A percentile compares a stretch with the other conserved stretches of the same genome.
These are phyloP conservation scores for Allantophomopsis cytisporea DNA, from an alignment of 2,329 filamentous ascomycete species.

Conservation along the genomic window DNA sequence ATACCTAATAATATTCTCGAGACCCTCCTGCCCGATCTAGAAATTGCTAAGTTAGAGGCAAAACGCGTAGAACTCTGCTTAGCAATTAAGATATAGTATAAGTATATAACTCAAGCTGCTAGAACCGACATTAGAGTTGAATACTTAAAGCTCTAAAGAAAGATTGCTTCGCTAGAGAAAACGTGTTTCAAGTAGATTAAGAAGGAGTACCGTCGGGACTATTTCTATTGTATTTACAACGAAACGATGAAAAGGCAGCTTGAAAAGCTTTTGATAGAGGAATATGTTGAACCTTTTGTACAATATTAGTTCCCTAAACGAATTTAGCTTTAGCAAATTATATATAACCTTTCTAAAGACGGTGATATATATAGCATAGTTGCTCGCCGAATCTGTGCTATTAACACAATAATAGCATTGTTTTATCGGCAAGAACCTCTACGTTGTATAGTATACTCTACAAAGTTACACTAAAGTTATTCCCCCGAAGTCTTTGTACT, in stretches of 20 bases:
- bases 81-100: neutral
- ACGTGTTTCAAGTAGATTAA: neutral
- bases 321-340: constrained; percentile 1
- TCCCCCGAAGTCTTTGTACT: neutral
- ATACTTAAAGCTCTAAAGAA: neutral
- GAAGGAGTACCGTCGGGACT: constrained; percentile 1
- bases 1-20: constrained; percentile 1
- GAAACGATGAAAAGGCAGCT: constrained; percentile 1
- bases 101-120: neutral
- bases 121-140: neutral
- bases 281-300: constrained; percentile 4
- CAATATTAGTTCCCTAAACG: constrained; percentile 1
- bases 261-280: neutral
- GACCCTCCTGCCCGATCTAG: constrained; percentile 1
- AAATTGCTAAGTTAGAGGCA: constrained; percentile 1
- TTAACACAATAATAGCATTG: constrained; percentile 1
- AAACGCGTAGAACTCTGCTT: constrained; percentile 1
- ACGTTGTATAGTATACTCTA: neutral
- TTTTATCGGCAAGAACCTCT: constrained; percentile 1
- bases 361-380: neutral
- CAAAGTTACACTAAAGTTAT: neutral
- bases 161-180: constrained; percentile 1
- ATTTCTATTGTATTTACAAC: constrained; percentile 4
- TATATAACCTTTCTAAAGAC: constrained; percentile 1
- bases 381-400: constrained; percentile 1